Evolutionary conservation across 129 eudicot species (phyloP).

Genomic region (Erigeron canadensis): DNA sequence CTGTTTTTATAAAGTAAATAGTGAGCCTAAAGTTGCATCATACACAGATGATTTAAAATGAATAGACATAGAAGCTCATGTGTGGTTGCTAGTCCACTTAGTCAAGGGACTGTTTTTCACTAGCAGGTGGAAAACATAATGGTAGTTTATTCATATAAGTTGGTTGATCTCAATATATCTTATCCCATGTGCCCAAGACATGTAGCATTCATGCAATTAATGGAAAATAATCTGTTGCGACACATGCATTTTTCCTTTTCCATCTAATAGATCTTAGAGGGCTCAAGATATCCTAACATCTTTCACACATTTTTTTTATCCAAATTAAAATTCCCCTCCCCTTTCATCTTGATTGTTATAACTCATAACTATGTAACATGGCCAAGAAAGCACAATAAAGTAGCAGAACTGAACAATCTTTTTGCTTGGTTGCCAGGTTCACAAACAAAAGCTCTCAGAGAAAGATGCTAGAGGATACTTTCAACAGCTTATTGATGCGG

Average conservation of each 20-base stretch:
- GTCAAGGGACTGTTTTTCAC: too few relatives aligned
- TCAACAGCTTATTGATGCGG: slow-evolving; percentile 97
- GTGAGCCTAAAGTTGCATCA: too few relatives aligned
- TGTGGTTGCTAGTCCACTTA: not conserved
- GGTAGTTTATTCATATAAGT: too few relatives aligned
- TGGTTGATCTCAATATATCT: not conserved
- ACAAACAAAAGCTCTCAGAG: slow-evolving; percentile 76
- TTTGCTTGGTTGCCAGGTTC: slow-evolving; percentile 58
- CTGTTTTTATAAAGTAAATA: too few relatives aligned
- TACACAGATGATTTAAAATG: too few relatives aligned
- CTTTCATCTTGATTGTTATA: not conserved
- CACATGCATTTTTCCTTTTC: slow-evolving; percentile 3
- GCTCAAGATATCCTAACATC: slow-evolving; percentile 4
- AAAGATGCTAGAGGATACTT: slow-evolving; percentile 80
- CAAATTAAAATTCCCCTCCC: not conserved
- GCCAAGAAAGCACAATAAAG: not conserved
- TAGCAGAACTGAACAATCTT: slow-evolving; percentile 15
- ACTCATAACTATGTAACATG: not conserved
- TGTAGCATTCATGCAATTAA: not conserved
- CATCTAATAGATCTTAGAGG: not conserved
- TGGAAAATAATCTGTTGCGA: not conserved
- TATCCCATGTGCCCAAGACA: not conserved
- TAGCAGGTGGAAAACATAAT: too few relatives aligned
- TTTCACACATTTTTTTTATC: not conserved
- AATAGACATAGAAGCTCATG: not conserved